A percentile compares a stretch with the other conserved stretches of the same genome.
Evolutionary conservation across 306 rosid species (phyloP).

Genomic region (Corylus heterophylla): DNA sequence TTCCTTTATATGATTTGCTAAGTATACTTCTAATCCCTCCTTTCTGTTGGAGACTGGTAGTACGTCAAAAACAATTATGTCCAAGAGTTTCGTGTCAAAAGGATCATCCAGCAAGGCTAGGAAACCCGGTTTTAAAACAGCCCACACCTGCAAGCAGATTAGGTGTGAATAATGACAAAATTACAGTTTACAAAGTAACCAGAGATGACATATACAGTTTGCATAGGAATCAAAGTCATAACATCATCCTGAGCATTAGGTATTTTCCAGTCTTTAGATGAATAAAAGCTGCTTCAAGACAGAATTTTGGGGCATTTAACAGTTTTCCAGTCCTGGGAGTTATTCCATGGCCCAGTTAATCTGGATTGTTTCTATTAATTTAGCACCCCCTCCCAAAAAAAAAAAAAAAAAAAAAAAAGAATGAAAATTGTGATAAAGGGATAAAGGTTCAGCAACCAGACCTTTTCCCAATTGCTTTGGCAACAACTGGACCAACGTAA

Average conservation of each 20-base stretch:
- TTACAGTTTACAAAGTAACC: not conserved
- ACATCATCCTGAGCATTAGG: not conserved
- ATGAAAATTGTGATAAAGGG: not conserved
- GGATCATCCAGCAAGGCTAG: conserved; percentile 92
- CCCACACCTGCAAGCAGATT: conserved; percentile 78
- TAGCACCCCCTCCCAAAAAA: not conserved
- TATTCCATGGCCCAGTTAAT: not conserved
- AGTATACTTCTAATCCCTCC: conserved; percentile 65
- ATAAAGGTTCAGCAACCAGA: conserved; percentile 13
- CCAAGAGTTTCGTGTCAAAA: conserved; percentile 77
- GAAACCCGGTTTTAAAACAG: conserved; percentile 93
- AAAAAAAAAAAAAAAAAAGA: not conserved
- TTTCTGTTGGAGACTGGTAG: conserved; percentile 71
- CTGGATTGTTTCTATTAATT: not conserved
- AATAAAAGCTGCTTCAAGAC: not conserved
- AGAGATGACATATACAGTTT: conserved; percentile 18
- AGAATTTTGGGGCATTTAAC: not conserved
- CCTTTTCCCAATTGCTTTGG: conserved; percentile 53
- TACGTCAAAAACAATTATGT: conserved; percentile 87
- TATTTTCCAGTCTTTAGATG: not conserved
- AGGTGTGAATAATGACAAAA: conserved; percentile 1
- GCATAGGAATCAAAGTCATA: not conserved
- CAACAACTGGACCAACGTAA: conserved; percentile 27
- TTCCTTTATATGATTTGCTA: conserved; percentile 78
- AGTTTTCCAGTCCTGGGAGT: not conserved